These are phyloP conservation scores for Tilletiopsis washingtonensis DNA, from an alignment of 1,284 basidiomycete species.

Conservation along the genomic window DNA sequence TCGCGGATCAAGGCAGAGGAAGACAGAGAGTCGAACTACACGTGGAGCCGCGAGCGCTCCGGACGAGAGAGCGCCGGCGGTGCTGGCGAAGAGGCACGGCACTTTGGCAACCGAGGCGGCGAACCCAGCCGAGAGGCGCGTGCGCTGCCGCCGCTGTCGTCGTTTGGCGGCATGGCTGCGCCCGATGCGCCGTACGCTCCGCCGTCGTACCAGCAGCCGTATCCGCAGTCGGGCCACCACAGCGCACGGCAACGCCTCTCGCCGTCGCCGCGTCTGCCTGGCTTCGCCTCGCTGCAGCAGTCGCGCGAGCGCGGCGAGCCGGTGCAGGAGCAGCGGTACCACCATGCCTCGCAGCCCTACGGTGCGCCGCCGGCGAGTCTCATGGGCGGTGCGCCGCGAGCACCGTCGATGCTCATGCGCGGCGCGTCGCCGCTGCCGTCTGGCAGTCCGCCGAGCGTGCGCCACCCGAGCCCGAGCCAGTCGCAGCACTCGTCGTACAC, in stretches of 20 bases:
- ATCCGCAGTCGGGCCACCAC: neutral
- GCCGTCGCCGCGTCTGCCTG: conserved; percentile 1
- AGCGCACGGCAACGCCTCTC: no score
- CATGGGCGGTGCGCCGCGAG: no score
- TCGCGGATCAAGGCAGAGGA: neutral
- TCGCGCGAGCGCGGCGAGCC: neutral
- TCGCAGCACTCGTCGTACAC: neutral
- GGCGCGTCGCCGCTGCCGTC: neutral
- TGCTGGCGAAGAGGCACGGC: neutral
- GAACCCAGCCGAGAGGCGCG: neutral
- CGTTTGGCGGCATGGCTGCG: neutral
- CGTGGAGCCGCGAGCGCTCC: neutral
- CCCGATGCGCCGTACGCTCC: neutral
- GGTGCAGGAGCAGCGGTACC: neutral
- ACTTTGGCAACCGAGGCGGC: neutral
- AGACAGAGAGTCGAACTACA: neutral
- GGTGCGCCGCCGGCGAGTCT: no score
- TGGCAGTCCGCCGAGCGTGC: neutral
- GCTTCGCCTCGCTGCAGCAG: neutral
- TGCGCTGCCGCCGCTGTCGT: neutral
- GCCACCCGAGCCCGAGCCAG: neutral
- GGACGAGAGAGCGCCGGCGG: no score
- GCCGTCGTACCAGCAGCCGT: neutral
- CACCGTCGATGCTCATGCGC: neutral
- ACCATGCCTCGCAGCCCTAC: neutral